Base-by-base conservation (phyloP, 129 eudicot species). In the Deinandra increscens region DNA sequence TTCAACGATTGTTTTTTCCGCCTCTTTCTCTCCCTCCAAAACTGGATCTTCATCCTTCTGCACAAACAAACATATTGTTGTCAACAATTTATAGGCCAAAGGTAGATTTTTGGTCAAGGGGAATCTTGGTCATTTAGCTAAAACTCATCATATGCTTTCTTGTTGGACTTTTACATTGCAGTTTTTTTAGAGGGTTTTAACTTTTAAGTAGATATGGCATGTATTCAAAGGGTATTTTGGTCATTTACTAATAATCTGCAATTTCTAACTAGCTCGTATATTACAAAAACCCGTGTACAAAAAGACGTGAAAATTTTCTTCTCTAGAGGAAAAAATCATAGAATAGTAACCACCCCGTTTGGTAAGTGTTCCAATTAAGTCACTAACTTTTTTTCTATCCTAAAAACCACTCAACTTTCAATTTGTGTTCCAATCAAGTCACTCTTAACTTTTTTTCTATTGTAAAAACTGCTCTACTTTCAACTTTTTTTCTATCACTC, bases 1-100 rank as follows among this genome's bases (percentile, higher is more conserved):
- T 85, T 93, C 98, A 4, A 93, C 79, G 51, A 89, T 89, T 88
- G 88, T 89, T 81, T 93, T 89, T 80, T 93, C 98, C 4, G 98
- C 98, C 78, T 93, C 98, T 89, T 89, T 93, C 85, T 86, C 97
- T 51, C 95, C 98, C 77, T 83, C 89, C 76, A 80, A 63, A 11
- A 93, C 69, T 15, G 86, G 83, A 60, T 86, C 96, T 72, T 83
- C 95, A 15, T 75, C 88, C 59, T 87, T 95, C 98, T 93, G 81
- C 73, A 78, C 45, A 68, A 48, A 18, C 26, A 18, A 17, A 49
- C 56, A 49, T 26, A 17, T 49, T 17, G 56, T 49, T 11, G 26
- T 49, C 26, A 49, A 49, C 11, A 17, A 49, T 17, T 49, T 17
- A 49, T 7, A 49, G 56, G 22, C 56, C 56, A 49, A 49, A 49